Evolutionary conservation across 768 basidiomycete species (phyloP), one percentile per base, ranked within the genome.

Genomic region (Tylopilus balloui): DNA sequence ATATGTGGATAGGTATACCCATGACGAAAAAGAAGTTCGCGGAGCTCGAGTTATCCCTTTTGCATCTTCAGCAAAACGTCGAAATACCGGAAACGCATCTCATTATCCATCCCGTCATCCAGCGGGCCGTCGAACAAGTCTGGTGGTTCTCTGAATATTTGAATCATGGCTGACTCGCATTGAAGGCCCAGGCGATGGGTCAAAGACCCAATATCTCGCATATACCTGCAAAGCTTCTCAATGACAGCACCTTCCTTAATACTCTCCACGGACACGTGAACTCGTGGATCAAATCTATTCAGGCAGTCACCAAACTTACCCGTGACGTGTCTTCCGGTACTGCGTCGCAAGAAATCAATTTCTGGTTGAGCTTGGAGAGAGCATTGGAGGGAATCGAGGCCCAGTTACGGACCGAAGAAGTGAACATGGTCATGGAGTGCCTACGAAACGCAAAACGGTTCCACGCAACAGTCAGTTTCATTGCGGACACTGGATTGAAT

Each of bases 1-100:
- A 61, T 38, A 25, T 17, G 6, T 21, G 41, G 21, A 48, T 28
- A 81, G 85, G 85, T 42, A 98, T 99, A 50, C 96, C 96, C 3
- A 91, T 96, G 78, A 93, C 95, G 39, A 98, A 97, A 80, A 94
- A 94, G 76, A 98, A 97, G 71, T 97, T 98, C 62, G 95, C 96
- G 8, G 96, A 99, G 60, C 83, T 98, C 47, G 95, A 99, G 67
- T 71, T 97, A 10, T 93, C 92, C 2, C 73, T 98, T 14, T 73
- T 98, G 2, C 96, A 99, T 65, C 78, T 98, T 6, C 95, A 98
- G 63, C 96, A 98, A 69, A 99, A 99, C 59, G 95, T 98, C 54
- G 96, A 99, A 72, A 98, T 98, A 45, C 96, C 96, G 1, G 92
- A 98, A 68, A 95, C 92, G 4, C 86, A 92, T 58, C 82, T 98